Percentiles rank a stretch among this genome's conserved stretches.
These are phyloP conservation scores for Spathaspora passalidarum DNA, from an alignment of 805 yeast genomes.

Conservation along the genomic window DNA sequence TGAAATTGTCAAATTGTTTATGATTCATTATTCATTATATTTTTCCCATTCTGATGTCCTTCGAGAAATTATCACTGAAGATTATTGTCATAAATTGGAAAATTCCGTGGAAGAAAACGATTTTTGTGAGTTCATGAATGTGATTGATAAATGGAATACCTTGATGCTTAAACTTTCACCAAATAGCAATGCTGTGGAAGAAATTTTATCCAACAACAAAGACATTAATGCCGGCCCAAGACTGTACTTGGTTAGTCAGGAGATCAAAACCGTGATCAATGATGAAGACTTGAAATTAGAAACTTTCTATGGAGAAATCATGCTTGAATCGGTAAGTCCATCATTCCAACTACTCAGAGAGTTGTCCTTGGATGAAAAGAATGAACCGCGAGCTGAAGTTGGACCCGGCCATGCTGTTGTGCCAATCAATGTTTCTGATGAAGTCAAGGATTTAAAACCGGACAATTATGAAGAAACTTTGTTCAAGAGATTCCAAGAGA, in stretches of 20 bases:
- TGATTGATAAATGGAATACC: conserved; percentile 40
- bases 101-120: conserved; percentile 29
- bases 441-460: conserved; percentile 15
- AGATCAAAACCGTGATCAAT: conserved; percentile 11
- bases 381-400: neutral
- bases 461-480: conserved; percentile 18
- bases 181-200: conserved; percentile 11
- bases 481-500: conserved; percentile 17
- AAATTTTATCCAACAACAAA: conserved; percentile 1
- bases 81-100: conserved; percentile 32
- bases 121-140: conserved; percentile 31
- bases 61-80: conserved; percentile 27
- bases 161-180: conserved; percentile 40
- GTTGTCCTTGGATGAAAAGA: neutral
- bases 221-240: conserved; percentile 26
- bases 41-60: conserved; percentile 35
- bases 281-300: conserved; percentile 19
- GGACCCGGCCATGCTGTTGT: conserved; percentile 1
- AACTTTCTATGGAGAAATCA: conserved; percentile 16
- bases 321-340: conserved; percentile 11
- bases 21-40: conserved; percentile 38
- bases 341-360: conserved; percentile 5
- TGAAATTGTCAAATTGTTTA: conserved; percentile 52
- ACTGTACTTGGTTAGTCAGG: conserved; percentile 11
- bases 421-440: conserved; percentile 8